Percentiles rank a stretch among this genome's conserved stretches.
Conservation (phyloP, 306 rosid genomes). For the Elaeagnus macrophylla region DNA sequence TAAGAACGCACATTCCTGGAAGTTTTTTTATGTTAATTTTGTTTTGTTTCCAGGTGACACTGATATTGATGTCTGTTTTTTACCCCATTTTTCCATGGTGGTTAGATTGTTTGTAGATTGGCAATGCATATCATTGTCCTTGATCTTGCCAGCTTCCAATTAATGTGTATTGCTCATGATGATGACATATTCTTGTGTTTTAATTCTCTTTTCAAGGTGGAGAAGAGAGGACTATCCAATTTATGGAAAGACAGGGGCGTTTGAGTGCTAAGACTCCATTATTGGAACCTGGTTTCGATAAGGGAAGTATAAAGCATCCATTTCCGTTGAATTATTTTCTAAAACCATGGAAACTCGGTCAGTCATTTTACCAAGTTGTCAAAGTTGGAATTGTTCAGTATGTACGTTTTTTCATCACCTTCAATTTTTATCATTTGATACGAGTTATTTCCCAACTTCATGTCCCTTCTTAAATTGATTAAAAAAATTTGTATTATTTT, state of each 20-base stretch:
- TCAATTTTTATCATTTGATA: neutral
- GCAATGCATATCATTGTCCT: neutral
- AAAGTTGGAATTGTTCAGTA: constrained; percentile 96
- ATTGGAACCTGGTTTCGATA: constrained; percentile 43
- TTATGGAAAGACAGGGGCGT: constrained; percentile 88
- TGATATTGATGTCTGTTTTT: too few relatives aligned
- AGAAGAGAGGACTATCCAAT: constrained; percentile 80
- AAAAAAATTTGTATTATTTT: constrained; percentile 14
- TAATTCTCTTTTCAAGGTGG: constrained; percentile 45
- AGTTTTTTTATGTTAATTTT: too few relatives aligned
- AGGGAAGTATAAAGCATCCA: constrained; percentile 67
- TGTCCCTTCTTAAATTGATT: constrained; percentile 9
- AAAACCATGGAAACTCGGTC: constrained; percentile 89
- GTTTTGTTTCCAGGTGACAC: too few relatives aligned
- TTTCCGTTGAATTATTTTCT: constrained; percentile 76
- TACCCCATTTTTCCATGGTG: neutral
- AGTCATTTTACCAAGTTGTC: constrained; percentile 76
- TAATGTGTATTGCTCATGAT: neutral
- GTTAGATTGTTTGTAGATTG: neutral
- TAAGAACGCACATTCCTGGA: too few relatives aligned
- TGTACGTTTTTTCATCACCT: constrained; percentile 56
- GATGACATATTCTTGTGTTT: neutral
- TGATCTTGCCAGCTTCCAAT: too few relatives aligned
- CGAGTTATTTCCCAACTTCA: constrained; percentile 9
- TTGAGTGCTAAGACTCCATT: constrained; percentile 55